Percentiles rank a stretch among this genome's conserved stretches.
These are phyloP conservation scores for Paecilomyces formosus DNA, from an alignment of 2,329 filamentous ascomycete species.

Conservation along the genomic window DNA sequence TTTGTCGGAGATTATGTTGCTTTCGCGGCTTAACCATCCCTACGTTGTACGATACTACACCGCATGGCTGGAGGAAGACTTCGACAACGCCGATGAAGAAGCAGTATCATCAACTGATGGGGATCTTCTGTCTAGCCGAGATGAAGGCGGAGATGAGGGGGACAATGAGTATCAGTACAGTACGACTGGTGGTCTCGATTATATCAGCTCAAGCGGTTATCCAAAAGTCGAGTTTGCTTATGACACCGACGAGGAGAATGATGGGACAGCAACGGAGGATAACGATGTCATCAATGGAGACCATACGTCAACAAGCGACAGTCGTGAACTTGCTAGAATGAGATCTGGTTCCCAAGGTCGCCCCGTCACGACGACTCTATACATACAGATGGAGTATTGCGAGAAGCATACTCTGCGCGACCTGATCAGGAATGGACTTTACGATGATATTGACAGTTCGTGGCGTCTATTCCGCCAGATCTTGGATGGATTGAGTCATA, in stretches of 20 bases:
- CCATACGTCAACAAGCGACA: conserved; percentile 17
- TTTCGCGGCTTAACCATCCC: conserved; percentile 90
- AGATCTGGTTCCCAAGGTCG: conserved; percentile 43
- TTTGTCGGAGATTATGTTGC: conserved; percentile 76
- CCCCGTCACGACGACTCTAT: conserved; percentile 66
- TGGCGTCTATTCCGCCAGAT: conserved; percentile 92
- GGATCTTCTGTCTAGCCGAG: conserved; percentile 33
- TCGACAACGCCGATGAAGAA: conserved; percentile 32
- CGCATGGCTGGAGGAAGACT: conserved; percentile 78
- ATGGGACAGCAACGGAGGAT: conserved; percentile 28
- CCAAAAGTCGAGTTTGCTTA: conserved; percentile 70
- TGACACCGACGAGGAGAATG: conserved; percentile 40
- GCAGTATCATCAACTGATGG: conserved; percentile 46
- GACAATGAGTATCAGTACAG: conserved; percentile 42
- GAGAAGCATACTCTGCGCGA: conserved; percentile 88
- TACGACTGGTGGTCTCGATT: conserved; percentile 73
- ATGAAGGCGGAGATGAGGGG: conserved; percentile 3
- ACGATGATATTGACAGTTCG: conserved; percentile 65
- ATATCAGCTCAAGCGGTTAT: conserved; percentile 79
- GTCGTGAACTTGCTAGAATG: conserved; percentile 31
- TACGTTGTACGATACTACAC: conserved; percentile 86
- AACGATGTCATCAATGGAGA: conserved; percentile 14
- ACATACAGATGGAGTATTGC: conserved; percentile 99
- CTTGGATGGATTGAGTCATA: conserved; percentile 80
- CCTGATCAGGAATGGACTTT: conserved; percentile 68